phyloP scores from a whole-genome alignment of 2,329 filamentous ascomycete genomes.

The Diaporthe velutina region DNA sequence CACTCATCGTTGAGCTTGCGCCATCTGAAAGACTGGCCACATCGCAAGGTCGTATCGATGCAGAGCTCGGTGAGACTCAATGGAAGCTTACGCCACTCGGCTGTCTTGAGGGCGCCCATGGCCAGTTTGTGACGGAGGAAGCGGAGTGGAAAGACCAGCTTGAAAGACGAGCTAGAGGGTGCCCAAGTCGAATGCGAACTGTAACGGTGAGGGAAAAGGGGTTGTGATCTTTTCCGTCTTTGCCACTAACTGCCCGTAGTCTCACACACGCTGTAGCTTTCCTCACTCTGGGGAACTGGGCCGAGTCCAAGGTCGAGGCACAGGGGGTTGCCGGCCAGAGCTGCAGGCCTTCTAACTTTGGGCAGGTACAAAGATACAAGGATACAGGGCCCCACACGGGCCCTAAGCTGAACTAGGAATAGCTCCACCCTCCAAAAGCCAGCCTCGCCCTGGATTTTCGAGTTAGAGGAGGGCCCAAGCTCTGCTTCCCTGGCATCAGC shows the following conservation, averaged over 20 bases:
- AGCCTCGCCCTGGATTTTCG: slow-evolving; percentile 50
- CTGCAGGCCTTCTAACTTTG: not conserved
- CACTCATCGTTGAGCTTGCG: slow-evolving; percentile 87
- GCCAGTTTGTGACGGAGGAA: not conserved
- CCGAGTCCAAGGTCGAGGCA: slow-evolving; percentile 14
- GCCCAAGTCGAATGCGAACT: not conserved
- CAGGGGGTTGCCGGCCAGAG: not conserved
- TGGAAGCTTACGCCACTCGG: slow-evolving; percentile 90
- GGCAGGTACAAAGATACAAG: slow-evolving; percentile 1
- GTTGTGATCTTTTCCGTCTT: not conserved
- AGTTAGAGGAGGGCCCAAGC: slow-evolving; percentile 11
- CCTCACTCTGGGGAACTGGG: not conserved
- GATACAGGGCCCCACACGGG: not conserved
- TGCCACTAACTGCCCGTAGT: slow-evolving; percentile 1
- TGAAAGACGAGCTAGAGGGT: not conserved
- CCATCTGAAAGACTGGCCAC: slow-evolving; percentile 98
- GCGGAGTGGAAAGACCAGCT: not conserved
- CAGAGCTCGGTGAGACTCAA: slow-evolving; percentile 87
- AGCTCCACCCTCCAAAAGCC: slow-evolving; percentile 50
- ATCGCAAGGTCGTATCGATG: slow-evolving; percentile 93
- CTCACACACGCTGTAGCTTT: not conserved
- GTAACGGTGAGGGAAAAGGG: not conserved
- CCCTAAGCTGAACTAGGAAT: slow-evolving; percentile 42
- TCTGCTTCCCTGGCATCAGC: slow-evolving; percentile 13
- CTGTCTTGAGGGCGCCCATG: slow-evolving; percentile 55